Conservation (phyloP, 345 rosid species). For the Turnera subulata region DNA sequence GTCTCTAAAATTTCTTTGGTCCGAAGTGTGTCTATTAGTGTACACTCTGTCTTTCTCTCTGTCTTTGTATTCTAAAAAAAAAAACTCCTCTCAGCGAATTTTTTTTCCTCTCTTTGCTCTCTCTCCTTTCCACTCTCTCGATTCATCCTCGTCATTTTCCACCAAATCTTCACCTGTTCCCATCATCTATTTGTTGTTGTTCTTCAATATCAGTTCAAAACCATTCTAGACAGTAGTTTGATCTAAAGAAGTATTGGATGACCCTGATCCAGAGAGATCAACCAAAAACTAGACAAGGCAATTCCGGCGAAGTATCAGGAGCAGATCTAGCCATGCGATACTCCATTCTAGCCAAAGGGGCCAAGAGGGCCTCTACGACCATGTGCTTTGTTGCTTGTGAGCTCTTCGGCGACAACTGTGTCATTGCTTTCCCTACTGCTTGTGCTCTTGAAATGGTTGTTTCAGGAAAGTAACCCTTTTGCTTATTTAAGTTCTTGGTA, state of each 20-base stretch:
- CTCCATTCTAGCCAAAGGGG: constrained; percentile 75
- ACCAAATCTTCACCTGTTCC: not conserved
- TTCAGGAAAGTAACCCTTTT: not conserved
- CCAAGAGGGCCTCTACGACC: constrained; percentile 86
- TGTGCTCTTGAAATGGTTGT: constrained; percentile 96
- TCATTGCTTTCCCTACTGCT: constrained; percentile 90
- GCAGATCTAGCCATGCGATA: constrained; percentile 86
- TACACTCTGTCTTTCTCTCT: too few species aligned
- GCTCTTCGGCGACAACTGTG: constrained; percentile 74
- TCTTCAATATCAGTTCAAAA: constrained; percentile 29
- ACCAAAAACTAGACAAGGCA: constrained; percentile 70
- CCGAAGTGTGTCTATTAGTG: too few species aligned
- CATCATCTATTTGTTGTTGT: constrained; percentile 31
- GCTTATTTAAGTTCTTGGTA: not conserved
- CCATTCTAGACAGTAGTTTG: constrained; percentile 43
- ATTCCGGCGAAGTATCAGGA: constrained; percentile 64
- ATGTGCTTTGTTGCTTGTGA: constrained; percentile 94
- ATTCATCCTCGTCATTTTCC: too few species aligned
- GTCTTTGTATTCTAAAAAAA: too few species aligned
- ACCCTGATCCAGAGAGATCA: constrained; percentile 57
- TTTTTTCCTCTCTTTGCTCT: too few species aligned
- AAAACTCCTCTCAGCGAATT: too few species aligned
- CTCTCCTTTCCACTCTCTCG: too few species aligned
- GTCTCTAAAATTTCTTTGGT: too few species aligned
- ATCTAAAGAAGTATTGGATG: constrained; percentile 75